Conservation (phyloP, 129 eudicot species). For the Arctium minus region DNA sequence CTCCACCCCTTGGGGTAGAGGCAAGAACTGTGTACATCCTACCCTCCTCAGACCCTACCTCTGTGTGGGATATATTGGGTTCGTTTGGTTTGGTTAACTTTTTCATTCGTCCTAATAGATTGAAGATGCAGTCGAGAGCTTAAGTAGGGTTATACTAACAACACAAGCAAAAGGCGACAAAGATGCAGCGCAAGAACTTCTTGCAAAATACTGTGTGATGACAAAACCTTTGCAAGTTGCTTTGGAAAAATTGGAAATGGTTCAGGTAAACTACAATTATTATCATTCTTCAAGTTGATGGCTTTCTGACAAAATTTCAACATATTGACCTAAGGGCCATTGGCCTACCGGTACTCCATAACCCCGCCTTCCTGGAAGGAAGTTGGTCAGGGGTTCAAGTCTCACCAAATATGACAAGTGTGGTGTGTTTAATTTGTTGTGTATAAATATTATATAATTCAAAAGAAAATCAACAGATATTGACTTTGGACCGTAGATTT, state of each 20-base stretch:
- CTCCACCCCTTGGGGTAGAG: too few species aligned
- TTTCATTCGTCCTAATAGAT: constrained; percentile 41
- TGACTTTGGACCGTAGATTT: not conserved
- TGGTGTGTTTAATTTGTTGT: too few species aligned
- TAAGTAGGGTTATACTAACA: constrained; percentile 81
- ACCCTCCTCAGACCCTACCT: not conserved
- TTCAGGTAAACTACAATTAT: constrained; percentile 47
- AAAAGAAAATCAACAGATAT: too few species aligned
- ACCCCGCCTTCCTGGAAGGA: not conserved
- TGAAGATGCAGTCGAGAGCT: constrained; percentile 75
- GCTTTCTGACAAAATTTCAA: not conserved
- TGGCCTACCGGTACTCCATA: not conserved
- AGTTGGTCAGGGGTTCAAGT: not conserved
- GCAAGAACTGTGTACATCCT: not conserved
- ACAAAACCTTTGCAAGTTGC: constrained; percentile 65
- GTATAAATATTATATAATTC: too few species aligned
- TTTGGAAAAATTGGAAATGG: constrained; percentile 56
- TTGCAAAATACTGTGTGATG: constrained; percentile 60
- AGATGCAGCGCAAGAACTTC: constrained; percentile 66
- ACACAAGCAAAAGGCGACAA: constrained; percentile 92
- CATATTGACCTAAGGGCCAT: not conserved
- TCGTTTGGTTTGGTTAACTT: not conserved
- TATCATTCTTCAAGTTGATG: not conserved
- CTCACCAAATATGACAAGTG: not conserved
- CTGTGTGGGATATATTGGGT: not conserved